Percentiles rank a stretch among this genome's conserved stretches.
phyloP scores from a whole-genome alignment of 345 rosid species.

The Citrus inodora region DNA sequence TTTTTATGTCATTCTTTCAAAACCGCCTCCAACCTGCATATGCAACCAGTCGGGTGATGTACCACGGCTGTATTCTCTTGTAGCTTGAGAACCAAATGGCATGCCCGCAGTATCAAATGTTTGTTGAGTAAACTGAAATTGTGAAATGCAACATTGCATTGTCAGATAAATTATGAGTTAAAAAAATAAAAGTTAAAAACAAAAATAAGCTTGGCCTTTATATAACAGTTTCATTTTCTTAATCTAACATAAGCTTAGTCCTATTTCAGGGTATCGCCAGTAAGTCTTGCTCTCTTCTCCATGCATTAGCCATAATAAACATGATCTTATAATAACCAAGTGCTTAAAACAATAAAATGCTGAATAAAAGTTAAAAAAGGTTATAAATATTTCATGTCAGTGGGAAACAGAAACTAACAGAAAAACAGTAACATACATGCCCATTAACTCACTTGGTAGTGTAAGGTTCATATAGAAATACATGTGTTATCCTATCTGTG shows the following conservation, averaged over 20 bases:
- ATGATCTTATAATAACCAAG: neutral
- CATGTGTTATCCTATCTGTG: neutral
- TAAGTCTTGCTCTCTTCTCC: neutral
- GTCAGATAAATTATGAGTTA: neutral
- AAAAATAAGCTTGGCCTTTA: neutral
- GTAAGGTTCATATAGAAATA: neutral
- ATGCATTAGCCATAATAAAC: neutral
- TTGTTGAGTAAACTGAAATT: constrained; percentile 71
- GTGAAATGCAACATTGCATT: constrained; percentile 30
- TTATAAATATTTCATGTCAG: neutral
- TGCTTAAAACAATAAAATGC: neutral
- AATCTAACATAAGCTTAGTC: neutral
- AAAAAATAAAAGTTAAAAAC: neutral
- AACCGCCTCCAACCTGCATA: constrained; percentile 76
- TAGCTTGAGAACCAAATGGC: constrained; percentile 59
- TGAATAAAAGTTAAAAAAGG: neutral
- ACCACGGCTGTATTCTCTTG: constrained; percentile 56
- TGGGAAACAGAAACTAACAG: neutral
- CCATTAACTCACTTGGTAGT: neutral
- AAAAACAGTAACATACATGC: neutral
- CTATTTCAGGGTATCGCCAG: neutral
- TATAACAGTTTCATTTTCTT: neutral
- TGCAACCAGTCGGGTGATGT: constrained; percentile 91
- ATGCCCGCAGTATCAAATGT: constrained; percentile 48
- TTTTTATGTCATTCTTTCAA: constrained; percentile 51